Conservation (phyloP, 2,329 filamentous ascomycete species). For the Penicillium oxalicum region DNA sequence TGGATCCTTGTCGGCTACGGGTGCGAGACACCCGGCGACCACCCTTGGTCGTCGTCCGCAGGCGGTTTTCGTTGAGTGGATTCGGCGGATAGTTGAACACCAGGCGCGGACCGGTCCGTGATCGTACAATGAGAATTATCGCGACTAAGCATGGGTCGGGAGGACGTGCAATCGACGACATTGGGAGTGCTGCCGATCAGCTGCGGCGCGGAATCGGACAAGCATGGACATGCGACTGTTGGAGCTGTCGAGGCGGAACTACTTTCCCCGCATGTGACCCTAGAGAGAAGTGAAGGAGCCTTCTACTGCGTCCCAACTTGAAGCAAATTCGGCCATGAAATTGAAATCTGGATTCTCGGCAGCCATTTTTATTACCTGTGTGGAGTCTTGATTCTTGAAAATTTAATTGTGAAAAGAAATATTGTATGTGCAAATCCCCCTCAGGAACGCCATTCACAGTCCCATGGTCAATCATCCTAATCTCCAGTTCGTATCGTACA, state of each 20-base stretch:
- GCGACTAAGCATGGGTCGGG: constrained; percentile 58
- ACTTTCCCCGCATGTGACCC: constrained; percentile 15
- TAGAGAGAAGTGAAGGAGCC: background rate
- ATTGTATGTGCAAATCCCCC: constrained; percentile 18
- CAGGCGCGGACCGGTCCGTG: constrained; percentile 71
- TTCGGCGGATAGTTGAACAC: constrained; percentile 81
- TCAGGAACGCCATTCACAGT: constrained; percentile 10
- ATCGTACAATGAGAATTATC: constrained; percentile 68
- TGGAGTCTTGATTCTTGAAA: background rate
- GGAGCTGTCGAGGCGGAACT: constrained; percentile 13
- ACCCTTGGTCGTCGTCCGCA: constrained; percentile 30
- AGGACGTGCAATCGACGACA: constrained; percentile 44
- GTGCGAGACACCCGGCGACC: constrained; percentile 30
- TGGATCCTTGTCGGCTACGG: constrained; percentile 25
- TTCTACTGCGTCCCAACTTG: too few species aligned
- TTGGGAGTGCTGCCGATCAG: constrained; percentile 19
- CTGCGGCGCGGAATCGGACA: constrained; percentile 10
- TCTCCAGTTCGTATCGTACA: constrained; percentile 17
- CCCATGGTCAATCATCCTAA: constrained; percentile 2
- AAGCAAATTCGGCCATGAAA: too few species aligned
- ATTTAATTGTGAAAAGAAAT: constrained; percentile 9
- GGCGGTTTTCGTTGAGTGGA: constrained; percentile 37
- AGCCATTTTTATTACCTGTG: background rate
- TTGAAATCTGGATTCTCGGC: too few species aligned
- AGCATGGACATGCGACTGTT: constrained; percentile 7